These are phyloP conservation scores for Aristolochia contorta DNA, from an alignment of 164 flowering plant genomes.

Conservation along the genomic window DNA sequence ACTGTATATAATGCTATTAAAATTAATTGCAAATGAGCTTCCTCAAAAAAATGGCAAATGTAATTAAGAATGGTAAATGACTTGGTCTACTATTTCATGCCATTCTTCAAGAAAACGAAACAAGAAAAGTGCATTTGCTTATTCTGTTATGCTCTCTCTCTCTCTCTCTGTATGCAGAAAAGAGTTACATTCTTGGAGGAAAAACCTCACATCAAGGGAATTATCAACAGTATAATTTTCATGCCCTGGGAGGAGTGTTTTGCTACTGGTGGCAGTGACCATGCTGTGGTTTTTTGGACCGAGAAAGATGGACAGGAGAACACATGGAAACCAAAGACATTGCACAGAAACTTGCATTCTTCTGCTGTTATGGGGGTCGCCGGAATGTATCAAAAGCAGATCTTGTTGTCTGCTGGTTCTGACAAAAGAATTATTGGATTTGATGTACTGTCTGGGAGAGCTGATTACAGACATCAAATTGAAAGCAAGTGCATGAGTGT, in stretches of 20 bases:
- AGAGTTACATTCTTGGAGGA: conserved; percentile 58
- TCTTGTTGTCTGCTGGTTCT: conserved; percentile 73
- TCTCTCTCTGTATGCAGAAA: no score
- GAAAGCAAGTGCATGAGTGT: conserved; percentile 94
- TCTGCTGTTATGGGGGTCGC: conserved; percentile 98
- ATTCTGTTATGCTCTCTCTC: neutral
- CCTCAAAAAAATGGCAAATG: no score
- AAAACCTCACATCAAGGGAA: conserved; percentile 86
- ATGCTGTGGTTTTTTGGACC: conserved; percentile 78
- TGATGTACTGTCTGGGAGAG: conserved; percentile 48
- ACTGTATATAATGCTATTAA: no score
- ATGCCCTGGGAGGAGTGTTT: conserved; percentile 72
- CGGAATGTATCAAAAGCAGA: conserved; percentile 65
- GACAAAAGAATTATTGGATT: conserved; percentile 80
- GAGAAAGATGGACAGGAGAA: conserved; percentile 38
- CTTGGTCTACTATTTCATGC: no score
- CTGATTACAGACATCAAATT: conserved; percentile 65
- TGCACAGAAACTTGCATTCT: conserved; percentile 73
- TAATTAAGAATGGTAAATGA: no score
- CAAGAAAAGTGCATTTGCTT: no score
- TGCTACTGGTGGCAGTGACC: conserved; percentile 93
- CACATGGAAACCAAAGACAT: conserved; percentile 60
- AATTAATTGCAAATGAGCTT: no score
- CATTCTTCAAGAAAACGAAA: no score
- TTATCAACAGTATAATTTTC: conserved; percentile 73